Percentiles rank a stretch among this genome's conserved stretches.
These are phyloP conservation scores for Rutstroemia sp. DNA, from an alignment of 2,329 filamentous ascomycete genomes.

Conservation along the genomic window DNA sequence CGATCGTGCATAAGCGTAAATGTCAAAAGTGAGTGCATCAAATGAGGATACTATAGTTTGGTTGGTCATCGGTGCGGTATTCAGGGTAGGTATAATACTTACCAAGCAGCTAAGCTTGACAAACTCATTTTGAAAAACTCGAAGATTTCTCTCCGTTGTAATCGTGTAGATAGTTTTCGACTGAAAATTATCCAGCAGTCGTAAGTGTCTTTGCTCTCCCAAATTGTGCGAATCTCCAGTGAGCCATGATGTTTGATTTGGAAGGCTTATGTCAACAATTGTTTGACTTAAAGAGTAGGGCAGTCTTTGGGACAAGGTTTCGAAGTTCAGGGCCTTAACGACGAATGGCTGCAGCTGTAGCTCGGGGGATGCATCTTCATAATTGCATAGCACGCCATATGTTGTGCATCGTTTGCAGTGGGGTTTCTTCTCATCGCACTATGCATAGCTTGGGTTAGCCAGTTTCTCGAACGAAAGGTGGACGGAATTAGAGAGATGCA, in stretches of 20 bases:
- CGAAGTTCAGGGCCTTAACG: constrained; percentile 19
- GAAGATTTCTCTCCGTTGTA: constrained; percentile 27
- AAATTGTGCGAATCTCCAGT: neutral
- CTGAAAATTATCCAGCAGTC: constrained; percentile 36
- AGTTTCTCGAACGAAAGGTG: neutral
- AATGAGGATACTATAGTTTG: constrained; percentile 19
- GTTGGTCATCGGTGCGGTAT: neutral
- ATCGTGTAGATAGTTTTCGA: constrained; percentile 36
- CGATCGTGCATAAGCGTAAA: constrained; percentile 48
- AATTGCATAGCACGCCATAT: constrained; percentile 43
- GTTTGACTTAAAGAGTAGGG: neutral
- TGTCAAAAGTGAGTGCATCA: constrained; percentile 47
- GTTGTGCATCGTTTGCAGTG: constrained; percentile 40
- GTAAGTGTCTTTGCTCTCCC: constrained; percentile 22
- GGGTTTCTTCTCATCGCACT: constrained; percentile 49
- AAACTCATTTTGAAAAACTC: constrained; percentile 32
- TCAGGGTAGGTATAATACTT: constrained; percentile 14
- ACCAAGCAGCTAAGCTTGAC: constrained; percentile 36
- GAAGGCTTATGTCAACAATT: neutral
- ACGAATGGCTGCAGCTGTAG: constrained; percentile 26
- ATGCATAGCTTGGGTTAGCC: neutral
- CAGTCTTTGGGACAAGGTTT: neutral
- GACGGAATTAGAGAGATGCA: neutral
- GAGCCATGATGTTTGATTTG: neutral
- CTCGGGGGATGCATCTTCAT: constrained; percentile 29